Base-by-base conservation (phyloP, 164 flowering plant genomes). In the Annona squamosa region DNA sequence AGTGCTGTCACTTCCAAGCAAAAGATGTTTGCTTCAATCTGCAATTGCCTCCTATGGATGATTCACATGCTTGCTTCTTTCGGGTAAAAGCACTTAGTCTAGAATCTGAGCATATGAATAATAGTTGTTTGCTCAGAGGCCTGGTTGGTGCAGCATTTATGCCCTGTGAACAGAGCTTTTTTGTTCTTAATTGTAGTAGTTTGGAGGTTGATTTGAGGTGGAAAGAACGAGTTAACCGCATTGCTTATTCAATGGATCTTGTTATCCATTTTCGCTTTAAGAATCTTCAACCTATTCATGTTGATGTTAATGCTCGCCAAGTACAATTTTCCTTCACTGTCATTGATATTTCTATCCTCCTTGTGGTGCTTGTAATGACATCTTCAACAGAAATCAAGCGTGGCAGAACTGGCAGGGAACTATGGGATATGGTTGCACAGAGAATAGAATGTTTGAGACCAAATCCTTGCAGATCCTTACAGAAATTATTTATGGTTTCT, bases 371-470 rank as follows among this genome's bases (percentile, higher is more conserved):
- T 71, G 70, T 67, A 44, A 67, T 67, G 13, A 44, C 81, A 48
- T 73, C 79, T 61, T 72, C 84, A 56, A 77, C 75, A 76, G 79
- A 83, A 71, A 76, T 81, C 37, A 81, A 79, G 61, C 68, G 37
- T 76, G 57, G 68, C 75, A 88, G 96, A 83, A 83, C 67, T 85
- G 99, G 97, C 71, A 80, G 82, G 80, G 85, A 85, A 66, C 80
- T 95, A 10, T 95, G 99, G 99, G 82, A 78, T 45, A 79, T 86
- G 72, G 93, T 86, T 74, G 85, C 86, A 57, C 79, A 74, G 61
- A 86, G 78, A 82, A 72, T 89, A 72, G 74, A 76, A 52, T 71
- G 63, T 63, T 65, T 84, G 76, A 72, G 69, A 74, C 77, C 81
- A 45, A 74, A 75, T 75, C 81, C 86, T 63, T 82, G 78, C 77